Evolutionary conservation across 2,329 filamentous ascomycete genomes (phyloP).

Genomic region (Venturia effusa): DNA sequence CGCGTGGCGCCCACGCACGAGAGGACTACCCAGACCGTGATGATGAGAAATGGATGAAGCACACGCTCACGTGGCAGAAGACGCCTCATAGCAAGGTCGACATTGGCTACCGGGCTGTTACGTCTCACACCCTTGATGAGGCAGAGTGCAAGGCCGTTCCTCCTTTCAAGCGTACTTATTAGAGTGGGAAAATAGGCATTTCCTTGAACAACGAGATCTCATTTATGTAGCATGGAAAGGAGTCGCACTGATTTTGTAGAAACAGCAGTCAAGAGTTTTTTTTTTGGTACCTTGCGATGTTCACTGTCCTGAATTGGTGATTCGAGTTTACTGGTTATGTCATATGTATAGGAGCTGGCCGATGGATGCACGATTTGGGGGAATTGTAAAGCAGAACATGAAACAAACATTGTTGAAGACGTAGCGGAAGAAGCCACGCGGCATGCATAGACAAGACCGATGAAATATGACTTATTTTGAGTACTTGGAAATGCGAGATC

Average conservation of each 20-base stretch:
- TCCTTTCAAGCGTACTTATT: slow-evolving; percentile 91
- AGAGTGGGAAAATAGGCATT: slow-evolving; percentile 24
- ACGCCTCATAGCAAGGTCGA: slow-evolving; percentile 78
- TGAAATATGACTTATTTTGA: no score
- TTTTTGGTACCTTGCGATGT: neutral
- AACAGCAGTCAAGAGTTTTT: neutral
- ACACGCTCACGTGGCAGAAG: slow-evolving; percentile 95
- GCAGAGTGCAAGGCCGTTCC: slow-evolving; percentile 92
- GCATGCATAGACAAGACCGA: no score
- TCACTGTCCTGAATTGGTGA: neutral
- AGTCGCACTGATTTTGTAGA: neutral
- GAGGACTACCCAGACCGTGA: slow-evolving; percentile 96
- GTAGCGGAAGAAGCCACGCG: no score
- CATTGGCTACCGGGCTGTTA: slow-evolving; percentile 75
- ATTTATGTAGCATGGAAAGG: neutral
- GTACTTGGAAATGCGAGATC: no score
- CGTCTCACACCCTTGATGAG: slow-evolving; percentile 78
- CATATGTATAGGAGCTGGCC: neutral
- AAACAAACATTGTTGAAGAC: no score
- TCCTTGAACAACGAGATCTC: no score
- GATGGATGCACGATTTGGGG: no score
- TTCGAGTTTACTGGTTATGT: neutral
- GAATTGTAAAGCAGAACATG: neutral
- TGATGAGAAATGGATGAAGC: slow-evolving; percentile 98
- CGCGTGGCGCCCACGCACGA: slow-evolving; percentile 89